phyloP scores from a whole-genome alignment of 345 rosid genomes.

The Salix koriyanagi region DNA sequence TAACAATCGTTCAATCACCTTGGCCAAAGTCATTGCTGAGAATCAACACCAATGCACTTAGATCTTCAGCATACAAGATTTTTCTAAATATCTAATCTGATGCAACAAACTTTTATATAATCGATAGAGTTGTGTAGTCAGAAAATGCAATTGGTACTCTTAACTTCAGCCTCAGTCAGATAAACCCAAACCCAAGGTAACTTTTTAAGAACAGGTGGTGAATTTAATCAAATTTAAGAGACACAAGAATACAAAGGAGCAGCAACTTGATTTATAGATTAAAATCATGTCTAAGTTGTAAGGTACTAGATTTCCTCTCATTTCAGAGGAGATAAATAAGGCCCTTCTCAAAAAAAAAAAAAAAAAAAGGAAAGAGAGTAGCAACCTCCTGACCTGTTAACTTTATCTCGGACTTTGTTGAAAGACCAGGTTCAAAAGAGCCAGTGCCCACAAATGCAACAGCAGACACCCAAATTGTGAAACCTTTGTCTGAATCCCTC shows the following conservation, averaged over 20 bases:
- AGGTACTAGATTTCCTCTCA: neutral
- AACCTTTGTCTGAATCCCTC: slow-evolving; percentile 55
- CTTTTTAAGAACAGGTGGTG: no score
- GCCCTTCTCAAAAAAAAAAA: no score
- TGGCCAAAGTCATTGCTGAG: slow-evolving; percentile 59
- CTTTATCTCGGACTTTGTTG: slow-evolving; percentile 53
- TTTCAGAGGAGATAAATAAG: neutral
- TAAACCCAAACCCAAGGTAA: no score
- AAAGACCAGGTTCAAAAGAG: slow-evolving; percentile 40
- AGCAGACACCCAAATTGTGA: slow-evolving; percentile 62
- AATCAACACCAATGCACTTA: slow-evolving; percentile 11
- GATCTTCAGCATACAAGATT: neutral
- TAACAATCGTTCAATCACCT: slow-evolving; percentile 55
- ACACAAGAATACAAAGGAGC: neutral
- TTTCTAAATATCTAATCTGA: neutral
- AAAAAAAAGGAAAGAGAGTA: no score
- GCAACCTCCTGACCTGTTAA: slow-evolving; percentile 48
- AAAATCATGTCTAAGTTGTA: neutral
- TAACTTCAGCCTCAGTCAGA: neutral
- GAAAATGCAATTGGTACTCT: neutral
- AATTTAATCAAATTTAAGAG: neutral
- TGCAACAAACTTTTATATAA: neutral
- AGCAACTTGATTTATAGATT: neutral
- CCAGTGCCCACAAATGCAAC: slow-evolving; percentile 40
- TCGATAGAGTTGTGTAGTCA: no score